phyloP scores from a whole-genome alignment of 2,329 filamentous ascomycete species.

The Proliferodiscus dingleyae region DNA sequence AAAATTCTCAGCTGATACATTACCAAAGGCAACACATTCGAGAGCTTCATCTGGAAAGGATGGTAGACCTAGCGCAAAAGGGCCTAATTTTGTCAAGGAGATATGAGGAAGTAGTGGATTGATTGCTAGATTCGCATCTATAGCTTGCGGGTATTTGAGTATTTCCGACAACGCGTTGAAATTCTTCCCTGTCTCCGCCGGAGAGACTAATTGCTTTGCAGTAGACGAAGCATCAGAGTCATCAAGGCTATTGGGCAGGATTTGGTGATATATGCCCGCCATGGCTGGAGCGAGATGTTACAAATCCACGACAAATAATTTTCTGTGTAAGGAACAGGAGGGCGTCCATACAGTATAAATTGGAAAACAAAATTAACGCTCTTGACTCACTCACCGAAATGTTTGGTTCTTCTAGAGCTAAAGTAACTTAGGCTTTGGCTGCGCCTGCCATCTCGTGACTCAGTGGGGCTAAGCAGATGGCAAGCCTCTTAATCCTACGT shows the following conservation, averaged over 20 bases:
- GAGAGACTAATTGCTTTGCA: background rate
- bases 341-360: background rate
- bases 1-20: conserved; percentile 7
- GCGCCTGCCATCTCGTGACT: background rate
- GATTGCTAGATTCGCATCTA: background rate
- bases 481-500: too few relatives aligned
- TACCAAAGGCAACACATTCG: conserved; percentile 5
- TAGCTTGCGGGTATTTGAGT: background rate
- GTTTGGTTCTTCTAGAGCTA: background rate
- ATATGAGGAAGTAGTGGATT: background rate
- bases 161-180: background rate
- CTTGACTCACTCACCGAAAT: conserved; percentile 8
- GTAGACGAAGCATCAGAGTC: background rate
- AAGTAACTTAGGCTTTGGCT: conserved; percentile 1
- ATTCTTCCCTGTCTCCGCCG: background rate
- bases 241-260: background rate
- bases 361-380: background rate
- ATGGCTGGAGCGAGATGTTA: background rate
- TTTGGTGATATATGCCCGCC: conserved; percentile 5
- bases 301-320: background rate
- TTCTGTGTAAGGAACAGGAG: background rate
- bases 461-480: background rate
- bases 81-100: conserved; percentile 2
- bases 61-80: conserved; percentile 1
- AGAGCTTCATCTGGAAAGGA: conserved; percentile 6